A percentile compares a stretch with the other conserved stretches of the same genome.
Evolutionary conservation across 148 eudicot species (phyloP).

Genomic region (Fagopyrum homotropicum): DNA sequence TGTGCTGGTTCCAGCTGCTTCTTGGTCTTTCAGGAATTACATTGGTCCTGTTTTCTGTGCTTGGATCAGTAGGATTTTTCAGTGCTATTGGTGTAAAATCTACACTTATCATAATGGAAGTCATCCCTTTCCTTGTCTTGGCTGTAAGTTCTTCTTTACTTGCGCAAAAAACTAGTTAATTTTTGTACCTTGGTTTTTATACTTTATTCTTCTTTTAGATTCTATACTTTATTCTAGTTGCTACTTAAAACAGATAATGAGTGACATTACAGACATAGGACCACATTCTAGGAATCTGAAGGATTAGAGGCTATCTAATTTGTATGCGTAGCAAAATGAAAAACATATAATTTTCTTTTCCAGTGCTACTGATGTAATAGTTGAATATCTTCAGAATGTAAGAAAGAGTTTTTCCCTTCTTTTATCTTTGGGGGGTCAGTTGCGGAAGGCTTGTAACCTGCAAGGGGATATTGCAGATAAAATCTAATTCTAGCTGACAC

Average conservation of each 20-base stretch:
- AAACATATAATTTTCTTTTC: background rate
- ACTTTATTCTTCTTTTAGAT: too few relatives aligned
- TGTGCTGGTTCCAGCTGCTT: slow-evolving; percentile 49
- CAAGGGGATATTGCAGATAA: background rate
- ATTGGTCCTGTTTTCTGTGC: slow-evolving; percentile 95
- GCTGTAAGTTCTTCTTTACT: slow-evolving; percentile 63
- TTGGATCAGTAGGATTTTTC: slow-evolving; percentile 96
- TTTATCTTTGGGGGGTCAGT: background rate
- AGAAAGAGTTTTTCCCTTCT: background rate
- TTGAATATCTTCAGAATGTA: background rate
- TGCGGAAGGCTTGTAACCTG: background rate
- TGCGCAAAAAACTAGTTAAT: background rate
- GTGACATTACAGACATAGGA: background rate
- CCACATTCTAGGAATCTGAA: background rate
- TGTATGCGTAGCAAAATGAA: background rate
- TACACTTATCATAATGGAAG: slow-evolving; percentile 99
- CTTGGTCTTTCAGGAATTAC: slow-evolving; percentile 93
- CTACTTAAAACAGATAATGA: background rate
- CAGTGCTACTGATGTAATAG: background rate
- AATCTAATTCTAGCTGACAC: background rate
- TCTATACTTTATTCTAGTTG: background rate
- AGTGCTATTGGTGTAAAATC: slow-evolving; percentile 97
- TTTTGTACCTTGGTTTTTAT: background rate
- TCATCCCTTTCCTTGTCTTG: slow-evolving; percentile 96
- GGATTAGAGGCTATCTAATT: background rate